Evolutionary conservation across 257 asterid species (phyloP).

Genomic region (Solanum neorickii): DNA sequence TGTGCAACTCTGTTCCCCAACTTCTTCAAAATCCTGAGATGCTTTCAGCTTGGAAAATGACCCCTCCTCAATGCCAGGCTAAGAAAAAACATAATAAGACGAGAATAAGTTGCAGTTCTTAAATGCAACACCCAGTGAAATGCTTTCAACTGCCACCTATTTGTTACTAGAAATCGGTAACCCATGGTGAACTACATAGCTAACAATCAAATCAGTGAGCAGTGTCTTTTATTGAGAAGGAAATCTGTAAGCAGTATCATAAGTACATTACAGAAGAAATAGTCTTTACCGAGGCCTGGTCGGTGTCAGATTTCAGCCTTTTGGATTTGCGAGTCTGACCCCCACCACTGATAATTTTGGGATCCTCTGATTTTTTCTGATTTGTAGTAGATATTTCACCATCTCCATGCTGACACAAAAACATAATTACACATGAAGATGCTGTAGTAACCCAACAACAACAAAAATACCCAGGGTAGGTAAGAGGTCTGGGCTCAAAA

Average conservation of each 20-base stretch:
- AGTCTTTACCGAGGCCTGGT: neutral
- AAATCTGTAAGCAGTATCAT: neutral
- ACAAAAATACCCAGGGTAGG: neutral
- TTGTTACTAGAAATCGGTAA: neutral
- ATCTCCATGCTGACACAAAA: neutral
- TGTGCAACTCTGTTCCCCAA: neutral
- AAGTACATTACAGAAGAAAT: conserved; percentile 2
- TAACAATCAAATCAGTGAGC: neutral
- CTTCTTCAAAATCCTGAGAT: neutral
- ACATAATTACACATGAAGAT: neutral
- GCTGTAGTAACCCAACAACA: neutral
- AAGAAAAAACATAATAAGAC: neutral
- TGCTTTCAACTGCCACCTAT: neutral
- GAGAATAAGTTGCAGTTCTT: neutral
- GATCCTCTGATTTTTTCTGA: neutral
- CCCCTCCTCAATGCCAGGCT: neutral
- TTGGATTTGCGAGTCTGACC: neutral
- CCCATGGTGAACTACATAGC: neutral
- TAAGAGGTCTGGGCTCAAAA: neutral
- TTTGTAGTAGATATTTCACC: neutral
- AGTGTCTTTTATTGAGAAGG: neutral
- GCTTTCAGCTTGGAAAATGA: neutral
- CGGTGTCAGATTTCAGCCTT: neutral
- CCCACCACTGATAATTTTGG: neutral
- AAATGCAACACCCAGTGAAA: neutral